These are phyloP conservation scores for Grigorovia jiainica DNA, from an alignment of 805 yeast species.

Conservation along the genomic window DNA sequence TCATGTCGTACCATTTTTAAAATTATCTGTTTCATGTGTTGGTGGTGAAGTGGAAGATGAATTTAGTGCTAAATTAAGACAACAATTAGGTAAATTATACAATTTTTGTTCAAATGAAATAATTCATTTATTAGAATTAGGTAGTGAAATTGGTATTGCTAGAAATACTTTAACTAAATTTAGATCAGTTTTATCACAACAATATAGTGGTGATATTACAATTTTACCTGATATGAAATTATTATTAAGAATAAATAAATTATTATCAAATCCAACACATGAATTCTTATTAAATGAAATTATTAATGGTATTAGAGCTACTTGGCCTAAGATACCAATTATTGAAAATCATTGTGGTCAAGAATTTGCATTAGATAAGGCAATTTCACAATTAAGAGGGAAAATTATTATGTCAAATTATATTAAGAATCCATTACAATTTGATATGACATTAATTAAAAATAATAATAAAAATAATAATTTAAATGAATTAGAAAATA, in stretches of 20 bases:
- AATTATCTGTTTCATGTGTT: slow-evolving; percentile 51
- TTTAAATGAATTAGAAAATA: neutral
- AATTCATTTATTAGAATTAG: slow-evolving; percentile 63
- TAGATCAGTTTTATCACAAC: slow-evolving; percentile 69
- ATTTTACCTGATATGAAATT: slow-evolving; percentile 64
- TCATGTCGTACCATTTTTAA: slow-evolving; percentile 81
- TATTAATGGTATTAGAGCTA: slow-evolving; percentile 75
- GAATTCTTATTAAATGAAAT: slow-evolving; percentile 54
- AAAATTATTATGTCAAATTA: slow-evolving; percentile 38
- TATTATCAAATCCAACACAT: slow-evolving; percentile 73
- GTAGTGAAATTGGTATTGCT: slow-evolving; percentile 72
- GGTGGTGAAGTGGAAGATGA: slow-evolving; percentile 64
- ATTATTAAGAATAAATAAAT: slow-evolving; percentile 44
- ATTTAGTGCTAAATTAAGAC: slow-evolving; percentile 43
- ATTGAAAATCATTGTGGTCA: slow-evolving; percentile 82
- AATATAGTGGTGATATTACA: slow-evolving; percentile 87
- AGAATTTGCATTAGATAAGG: slow-evolving; percentile 77
- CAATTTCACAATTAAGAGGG: slow-evolving; percentile 56
- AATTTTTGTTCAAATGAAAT: slow-evolving; percentile 58
- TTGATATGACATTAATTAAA: slow-evolving; percentile 17
- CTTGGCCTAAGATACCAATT: slow-evolving; percentile 84
- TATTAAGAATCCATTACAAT: slow-evolving; percentile 20
- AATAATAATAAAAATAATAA: slow-evolving; percentile 1
- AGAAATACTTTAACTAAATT: slow-evolving; percentile 62
- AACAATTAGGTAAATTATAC: slow-evolving; percentile 43